Conservation (phyloP, 108 stramenopile species). For the Poteriospumella lacustris region DNA sequence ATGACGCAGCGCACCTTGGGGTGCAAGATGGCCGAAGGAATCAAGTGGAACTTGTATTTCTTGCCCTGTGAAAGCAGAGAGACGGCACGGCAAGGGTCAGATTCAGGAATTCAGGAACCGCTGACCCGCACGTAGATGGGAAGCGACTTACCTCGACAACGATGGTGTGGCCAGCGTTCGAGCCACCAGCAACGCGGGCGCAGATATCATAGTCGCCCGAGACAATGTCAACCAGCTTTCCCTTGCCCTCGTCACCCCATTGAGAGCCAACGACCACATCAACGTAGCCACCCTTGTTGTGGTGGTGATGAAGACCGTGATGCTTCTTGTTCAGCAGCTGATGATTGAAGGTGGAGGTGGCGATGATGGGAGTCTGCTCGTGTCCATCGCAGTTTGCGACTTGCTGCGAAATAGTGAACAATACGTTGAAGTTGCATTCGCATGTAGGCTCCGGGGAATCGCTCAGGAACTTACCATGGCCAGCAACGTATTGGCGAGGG, state of each 20-base stretch:
- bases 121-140: no score
- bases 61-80: constrained; percentile 37
- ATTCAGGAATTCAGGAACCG: background rate
- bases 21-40: constrained; percentile 92
- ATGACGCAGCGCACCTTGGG: constrained; percentile 77
- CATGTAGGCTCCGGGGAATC: no score
- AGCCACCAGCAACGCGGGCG: constrained; percentile 83
- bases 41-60: constrained; percentile 98
- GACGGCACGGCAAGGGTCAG: background rate
- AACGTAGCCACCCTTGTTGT: constrained; percentile 29
- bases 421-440: no score
- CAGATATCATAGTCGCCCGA: constrained; percentile 80
- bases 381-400: no score
- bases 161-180: constrained; percentile 95
- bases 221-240: constrained; percentile 90
- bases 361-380: no score
- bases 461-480: no score
- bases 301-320: no score
- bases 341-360: no score
- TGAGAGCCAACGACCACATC: constrained; percentile 81
- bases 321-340: no score
- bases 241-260: constrained; percentile 99
- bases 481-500: no score
- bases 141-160: constrained; percentile 63
- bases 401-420: no score